Conservation (phyloP, 768 basidiomycete species). For the Roridomyces roridus region DNA sequence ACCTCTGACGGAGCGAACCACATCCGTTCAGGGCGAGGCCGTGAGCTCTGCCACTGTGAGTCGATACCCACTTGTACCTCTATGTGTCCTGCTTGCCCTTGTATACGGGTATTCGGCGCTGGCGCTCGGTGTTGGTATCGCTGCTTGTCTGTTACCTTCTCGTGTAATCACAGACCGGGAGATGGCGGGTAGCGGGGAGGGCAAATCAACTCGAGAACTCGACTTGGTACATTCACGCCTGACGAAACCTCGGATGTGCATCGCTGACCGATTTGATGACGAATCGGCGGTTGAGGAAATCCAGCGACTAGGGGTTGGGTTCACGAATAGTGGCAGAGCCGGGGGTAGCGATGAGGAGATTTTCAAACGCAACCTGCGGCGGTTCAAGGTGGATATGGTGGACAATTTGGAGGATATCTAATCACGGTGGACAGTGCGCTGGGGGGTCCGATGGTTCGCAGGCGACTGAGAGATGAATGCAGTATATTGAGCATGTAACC, state of each 20-base stretch:
- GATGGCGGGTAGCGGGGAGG: background rate
- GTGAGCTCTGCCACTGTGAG: background rate
- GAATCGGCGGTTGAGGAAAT: background rate
- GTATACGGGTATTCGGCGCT: background rate
- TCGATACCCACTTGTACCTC: constrained; percentile 5
- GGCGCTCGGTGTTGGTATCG: background rate
- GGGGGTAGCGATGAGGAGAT: background rate
- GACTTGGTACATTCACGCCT: background rate
- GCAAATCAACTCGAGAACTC: background rate
- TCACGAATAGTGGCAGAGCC: background rate
- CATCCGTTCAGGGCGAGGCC: background rate
- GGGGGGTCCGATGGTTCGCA: too few species aligned
- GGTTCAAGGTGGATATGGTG: background rate
- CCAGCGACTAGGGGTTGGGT: background rate
- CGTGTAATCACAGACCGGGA: background rate
- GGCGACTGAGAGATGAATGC: too few species aligned
- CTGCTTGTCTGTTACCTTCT: background rate
- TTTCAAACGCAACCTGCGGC: background rate
- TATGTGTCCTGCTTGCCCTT: constrained; percentile 1
- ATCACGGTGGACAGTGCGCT: too few species aligned
- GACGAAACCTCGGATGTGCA: background rate
- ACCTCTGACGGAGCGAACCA: constrained; percentile 1
- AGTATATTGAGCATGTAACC: too few species aligned
- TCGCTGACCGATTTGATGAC: background rate
- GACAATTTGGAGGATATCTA: too few species aligned